Conservation (phyloP, 2,329 filamentous ascomycete species). For the Arthrobotrys sphaeroides region DNA sequence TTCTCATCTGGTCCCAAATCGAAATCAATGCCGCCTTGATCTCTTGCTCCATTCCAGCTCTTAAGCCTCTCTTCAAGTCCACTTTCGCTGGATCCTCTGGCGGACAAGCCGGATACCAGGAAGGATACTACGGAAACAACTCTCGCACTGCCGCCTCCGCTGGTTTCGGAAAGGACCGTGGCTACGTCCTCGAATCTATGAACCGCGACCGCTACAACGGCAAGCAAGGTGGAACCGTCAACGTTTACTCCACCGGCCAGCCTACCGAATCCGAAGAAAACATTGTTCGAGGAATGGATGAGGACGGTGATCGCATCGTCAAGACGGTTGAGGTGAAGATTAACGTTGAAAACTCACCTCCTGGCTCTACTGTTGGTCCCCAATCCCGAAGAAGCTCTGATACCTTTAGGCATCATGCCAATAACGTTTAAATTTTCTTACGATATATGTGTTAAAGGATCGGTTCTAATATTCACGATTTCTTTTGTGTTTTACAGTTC, state of each 20-base stretch:
- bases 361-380: conserved; percentile 54
- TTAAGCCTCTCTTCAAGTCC: conserved; percentile 61
- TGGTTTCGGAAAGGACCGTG: conserved; percentile 49
- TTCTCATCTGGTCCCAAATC: conserved; percentile 58
- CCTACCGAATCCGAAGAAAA: conserved; percentile 55
- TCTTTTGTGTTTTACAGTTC: conserved; percentile 45
- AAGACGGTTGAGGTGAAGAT: conserved; percentile 57
- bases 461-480: conserved; percentile 50
- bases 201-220: conserved; percentile 53
- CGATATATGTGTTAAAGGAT: conserved; percentile 34
- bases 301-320: conserved; percentile 53
- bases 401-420: conserved; percentile 39
- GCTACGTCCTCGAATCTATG: conserved; percentile 52
- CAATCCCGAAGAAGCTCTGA: conserved; percentile 53
- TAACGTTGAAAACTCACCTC: conserved; percentile 54
- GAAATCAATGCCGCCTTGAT: conserved; percentile 64
- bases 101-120: conserved; percentile 48
- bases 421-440: conserved; percentile 49
- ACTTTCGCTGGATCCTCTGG: conserved; percentile 49
- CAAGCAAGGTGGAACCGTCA: conserved; percentile 51
- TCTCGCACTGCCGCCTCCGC: conserved; percentile 49
- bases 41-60: conserved; percentile 62
- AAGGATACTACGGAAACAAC: conserved; percentile 40
- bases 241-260: conserved; percentile 51
- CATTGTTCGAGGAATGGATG: conserved; percentile 54